phyloP scores from a whole-genome alignment of 768 basidiomycete species.

The Trichaptum fuscoviolaceum region DNA sequence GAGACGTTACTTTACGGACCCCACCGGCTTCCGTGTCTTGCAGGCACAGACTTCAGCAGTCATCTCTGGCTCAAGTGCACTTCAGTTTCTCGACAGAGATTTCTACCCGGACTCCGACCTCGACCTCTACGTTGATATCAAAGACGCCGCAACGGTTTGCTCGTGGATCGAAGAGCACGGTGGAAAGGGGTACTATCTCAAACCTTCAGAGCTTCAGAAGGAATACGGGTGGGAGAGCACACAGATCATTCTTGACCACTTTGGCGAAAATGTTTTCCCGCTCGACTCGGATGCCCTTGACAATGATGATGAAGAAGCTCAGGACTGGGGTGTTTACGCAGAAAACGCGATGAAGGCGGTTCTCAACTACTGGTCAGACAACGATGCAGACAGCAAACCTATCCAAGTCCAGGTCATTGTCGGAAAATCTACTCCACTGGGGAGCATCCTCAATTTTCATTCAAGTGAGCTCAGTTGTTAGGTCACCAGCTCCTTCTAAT shows the following conservation, averaged over 20 bases:
- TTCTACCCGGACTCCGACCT: constrained; percentile 11
- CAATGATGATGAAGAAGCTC: background rate
- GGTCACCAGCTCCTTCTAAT: too few relatives aligned
- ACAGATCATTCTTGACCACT: background rate
- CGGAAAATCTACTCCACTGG: background rate
- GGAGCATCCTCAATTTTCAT: background rate
- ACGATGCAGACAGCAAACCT: background rate
- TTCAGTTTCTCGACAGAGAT: constrained; percentile 11
- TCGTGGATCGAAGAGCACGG: constrained; percentile 6
- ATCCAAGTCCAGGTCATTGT: background rate
- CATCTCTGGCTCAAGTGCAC: constrained; percentile 11
- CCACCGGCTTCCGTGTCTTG: constrained; percentile 7
- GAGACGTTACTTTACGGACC: background rate
- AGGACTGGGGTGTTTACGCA: background rate
- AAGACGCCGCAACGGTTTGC: background rate
- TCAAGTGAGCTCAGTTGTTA: background rate
- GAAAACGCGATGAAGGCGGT: background rate
- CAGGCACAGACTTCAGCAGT: constrained; percentile 6
- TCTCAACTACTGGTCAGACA: background rate
- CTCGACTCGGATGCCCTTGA: background rate
- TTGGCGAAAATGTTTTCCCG: background rate
- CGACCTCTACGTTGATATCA: constrained; percentile 8
- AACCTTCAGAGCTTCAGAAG: background rate
- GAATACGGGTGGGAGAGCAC: background rate
- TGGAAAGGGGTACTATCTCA: background rate